These are phyloP conservation scores for Terana coerulea DNA, from an alignment of 768 basidiomycete genomes.

Conservation along the genomic window DNA sequence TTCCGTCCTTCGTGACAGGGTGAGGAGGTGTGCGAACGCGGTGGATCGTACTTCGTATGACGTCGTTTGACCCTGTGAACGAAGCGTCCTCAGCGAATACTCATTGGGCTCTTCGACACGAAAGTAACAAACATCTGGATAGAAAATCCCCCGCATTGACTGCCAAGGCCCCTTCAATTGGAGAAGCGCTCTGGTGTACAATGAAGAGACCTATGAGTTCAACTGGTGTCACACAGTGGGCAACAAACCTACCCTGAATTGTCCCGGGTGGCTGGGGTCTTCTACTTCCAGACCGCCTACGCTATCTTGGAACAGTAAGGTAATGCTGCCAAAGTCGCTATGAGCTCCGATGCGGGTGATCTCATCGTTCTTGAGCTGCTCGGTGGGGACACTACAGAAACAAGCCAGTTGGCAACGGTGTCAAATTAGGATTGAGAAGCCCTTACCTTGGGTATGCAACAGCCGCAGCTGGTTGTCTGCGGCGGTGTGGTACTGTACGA, in stretches of 20 bases:
- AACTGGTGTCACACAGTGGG: not conserved
- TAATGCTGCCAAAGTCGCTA: slow-evolving; percentile 55
- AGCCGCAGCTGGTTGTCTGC: slow-evolving; percentile 53
- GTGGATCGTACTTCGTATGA: slow-evolving; percentile 48
- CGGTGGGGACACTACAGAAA: slow-evolving; percentile 27
- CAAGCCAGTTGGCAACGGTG: not conserved
- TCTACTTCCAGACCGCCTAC: slow-evolving; percentile 62
- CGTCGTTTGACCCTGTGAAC: slow-evolving; percentile 31
- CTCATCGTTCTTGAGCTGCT: slow-evolving; percentile 31
- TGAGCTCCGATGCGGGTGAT: slow-evolving; percentile 45
- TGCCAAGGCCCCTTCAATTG: slow-evolving; percentile 42
- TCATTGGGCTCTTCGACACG: not conserved
- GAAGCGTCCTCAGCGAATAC: no score
- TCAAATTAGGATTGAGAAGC: not conserved
- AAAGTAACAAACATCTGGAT: slow-evolving; percentile 39
- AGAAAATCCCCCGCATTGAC: slow-evolving; percentile 52
- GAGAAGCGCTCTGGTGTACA: slow-evolving; percentile 31
- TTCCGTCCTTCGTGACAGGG: slow-evolving; percentile 22
- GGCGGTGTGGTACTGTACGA: slow-evolving; percentile 37
- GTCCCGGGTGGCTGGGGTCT: slow-evolving; percentile 43
- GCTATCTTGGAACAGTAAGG: slow-evolving; percentile 57
- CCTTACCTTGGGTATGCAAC: slow-evolving; percentile 47
- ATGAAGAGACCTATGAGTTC: not conserved
- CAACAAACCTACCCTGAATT: slow-evolving; percentile 28
- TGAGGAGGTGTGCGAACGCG: slow-evolving; percentile 43